These are phyloP conservation scores for Spathaspora sp. DNA, from an alignment of 805 yeast genomes.

Conservation along the genomic window DNA sequence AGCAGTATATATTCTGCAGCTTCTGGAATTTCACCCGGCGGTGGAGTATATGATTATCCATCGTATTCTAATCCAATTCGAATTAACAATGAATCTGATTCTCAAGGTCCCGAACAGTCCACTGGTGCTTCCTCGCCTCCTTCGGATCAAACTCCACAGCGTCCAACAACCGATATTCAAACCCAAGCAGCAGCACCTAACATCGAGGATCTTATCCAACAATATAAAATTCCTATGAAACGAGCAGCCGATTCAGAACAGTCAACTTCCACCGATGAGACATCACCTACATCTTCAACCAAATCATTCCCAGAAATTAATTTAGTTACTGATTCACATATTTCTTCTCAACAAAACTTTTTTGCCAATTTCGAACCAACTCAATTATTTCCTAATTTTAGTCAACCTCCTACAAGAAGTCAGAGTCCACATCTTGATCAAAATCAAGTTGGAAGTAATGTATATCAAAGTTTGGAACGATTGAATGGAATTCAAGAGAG, in stretches of 20 bases:
- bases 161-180: neutral
- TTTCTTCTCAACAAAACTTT: conserved; percentile 44
- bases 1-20: conserved; percentile 13
- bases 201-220: conserved; percentile 32
- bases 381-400: conserved; percentile 47
- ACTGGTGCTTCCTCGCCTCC: neutral
- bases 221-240: conserved; percentile 19
- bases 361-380: conserved; percentile 55
- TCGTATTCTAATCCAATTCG: conserved; percentile 4
- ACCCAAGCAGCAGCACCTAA: conserved; percentile 11
- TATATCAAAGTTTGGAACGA: conserved; percentile 1
- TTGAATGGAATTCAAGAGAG: neutral
- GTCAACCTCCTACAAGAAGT: conserved; percentile 34
- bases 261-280: conserved; percentile 13
- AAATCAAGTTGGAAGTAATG: conserved; percentile 7
- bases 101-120: neutral
- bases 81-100: conserved; percentile 1
- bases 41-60: conserved; percentile 13
- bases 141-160: neutral
- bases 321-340: conserved; percentile 45
- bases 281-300: conserved; percentile 33
- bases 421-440: conserved; percentile 26
- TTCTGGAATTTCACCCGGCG: conserved; percentile 25
- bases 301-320: conserved; percentile 51
- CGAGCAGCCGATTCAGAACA: conserved; percentile 4